Percentiles rank a stretch among this genome's conserved stretches.
phyloP scores from a whole-genome alignment of 2,329 filamentous ascomycete species.

The Trichothecium roseum region DNA sequence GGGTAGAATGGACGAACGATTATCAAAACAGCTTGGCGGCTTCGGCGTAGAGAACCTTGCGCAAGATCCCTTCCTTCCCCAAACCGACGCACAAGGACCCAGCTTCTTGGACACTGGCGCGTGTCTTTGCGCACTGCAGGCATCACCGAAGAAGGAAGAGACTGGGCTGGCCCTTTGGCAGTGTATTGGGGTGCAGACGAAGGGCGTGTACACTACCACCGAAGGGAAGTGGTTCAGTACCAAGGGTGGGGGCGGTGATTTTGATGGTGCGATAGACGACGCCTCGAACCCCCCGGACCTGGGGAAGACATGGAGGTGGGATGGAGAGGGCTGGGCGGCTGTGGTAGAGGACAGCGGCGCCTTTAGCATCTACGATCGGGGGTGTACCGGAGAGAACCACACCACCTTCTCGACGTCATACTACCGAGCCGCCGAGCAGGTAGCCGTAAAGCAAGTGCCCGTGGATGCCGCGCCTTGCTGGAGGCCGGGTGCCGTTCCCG shows the following conservation, averaged over 20 bases:
- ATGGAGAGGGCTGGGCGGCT: slow-evolving; percentile 13
- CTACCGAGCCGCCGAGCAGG: slow-evolving; percentile 20
- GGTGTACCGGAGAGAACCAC: slow-evolving; percentile 29
- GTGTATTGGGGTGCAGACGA: slow-evolving; percentile 32
- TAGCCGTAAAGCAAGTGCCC: slow-evolving; percentile 15
- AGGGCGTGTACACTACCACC: slow-evolving; percentile 22
- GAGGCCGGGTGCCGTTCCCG: slow-evolving; percentile 24
- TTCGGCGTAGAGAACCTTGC: slow-evolving; percentile 10
- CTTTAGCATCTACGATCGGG: slow-evolving; percentile 24
- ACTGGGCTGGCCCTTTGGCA: slow-evolving; percentile 24
- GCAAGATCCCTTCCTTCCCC: slow-evolving; percentile 27
- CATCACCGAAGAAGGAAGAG: slow-evolving; percentile 8
- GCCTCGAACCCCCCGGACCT: slow-evolving; percentile 23
- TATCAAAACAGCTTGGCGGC: no score
- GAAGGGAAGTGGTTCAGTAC: slow-evolving; percentile 32
- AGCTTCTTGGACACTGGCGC: slow-evolving; percentile 28
- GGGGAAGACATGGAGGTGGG: slow-evolving; percentile 16
- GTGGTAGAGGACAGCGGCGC: slow-evolving; percentile 9
- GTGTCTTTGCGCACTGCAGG: slow-evolving; percentile 25
- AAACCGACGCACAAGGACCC: slow-evolving; percentile 18
- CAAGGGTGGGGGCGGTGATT: slow-evolving; percentile 11
- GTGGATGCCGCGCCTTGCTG: slow-evolving; percentile 29
- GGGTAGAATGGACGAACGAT: no score
- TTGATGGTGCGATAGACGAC: slow-evolving; percentile 21
- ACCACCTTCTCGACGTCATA: slow-evolving; percentile 29